phyloP scores from a whole-genome alignment of 768 basidiomycete species.

The Dendrothele bispora region DNA sequence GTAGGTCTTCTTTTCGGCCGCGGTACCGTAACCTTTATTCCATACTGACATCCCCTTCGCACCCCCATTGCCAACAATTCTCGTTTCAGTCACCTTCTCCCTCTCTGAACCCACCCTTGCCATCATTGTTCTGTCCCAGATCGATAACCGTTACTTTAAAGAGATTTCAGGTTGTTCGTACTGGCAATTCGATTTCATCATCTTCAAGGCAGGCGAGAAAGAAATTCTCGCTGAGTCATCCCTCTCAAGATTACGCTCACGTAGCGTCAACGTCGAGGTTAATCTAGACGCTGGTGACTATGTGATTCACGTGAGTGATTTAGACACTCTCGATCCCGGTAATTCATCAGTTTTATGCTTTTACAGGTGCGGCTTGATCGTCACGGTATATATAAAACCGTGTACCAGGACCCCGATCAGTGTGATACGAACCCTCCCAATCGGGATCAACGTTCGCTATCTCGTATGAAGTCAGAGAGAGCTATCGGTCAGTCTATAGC shows the following conservation, averaged over 20 bases:
- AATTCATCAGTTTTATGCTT: too few species aligned
- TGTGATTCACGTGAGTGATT: conserved; percentile 38
- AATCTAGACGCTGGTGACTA: conserved; percentile 41
- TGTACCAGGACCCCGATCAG: too few species aligned
- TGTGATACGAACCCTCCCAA: conserved; percentile 16
- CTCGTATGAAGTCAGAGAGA: conserved; percentile 16
- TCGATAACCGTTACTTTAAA: conserved; percentile 45
- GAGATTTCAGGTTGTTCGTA: conserved; percentile 32
- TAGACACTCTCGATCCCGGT: too few species aligned
- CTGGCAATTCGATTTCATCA: conserved; percentile 48
- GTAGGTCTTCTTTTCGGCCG: conserved; percentile 15
- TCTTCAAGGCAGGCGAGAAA: conserved; percentile 43
- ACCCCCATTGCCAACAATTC: too few species aligned
- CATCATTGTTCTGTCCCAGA: conserved; percentile 48
- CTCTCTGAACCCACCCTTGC: conserved; percentile 34
- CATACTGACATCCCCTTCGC: too few species aligned
- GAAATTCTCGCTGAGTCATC: conserved; percentile 32
- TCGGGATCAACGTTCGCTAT: conserved; percentile 30
- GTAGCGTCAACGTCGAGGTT: conserved; percentile 41
- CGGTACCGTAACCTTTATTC: too few species aligned
- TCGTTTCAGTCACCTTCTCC: conserved; percentile 45
- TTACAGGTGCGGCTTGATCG: conserved; percentile 20
- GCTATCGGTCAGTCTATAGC: conserved; percentile 19
- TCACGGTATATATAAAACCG: too few species aligned
- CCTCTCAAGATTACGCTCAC: conserved; percentile 27